Evolutionary conservation across 2,329 filamentous ascomycete genomes (phyloP).

Genomic region (Sclerotinia nivalis): DNA sequence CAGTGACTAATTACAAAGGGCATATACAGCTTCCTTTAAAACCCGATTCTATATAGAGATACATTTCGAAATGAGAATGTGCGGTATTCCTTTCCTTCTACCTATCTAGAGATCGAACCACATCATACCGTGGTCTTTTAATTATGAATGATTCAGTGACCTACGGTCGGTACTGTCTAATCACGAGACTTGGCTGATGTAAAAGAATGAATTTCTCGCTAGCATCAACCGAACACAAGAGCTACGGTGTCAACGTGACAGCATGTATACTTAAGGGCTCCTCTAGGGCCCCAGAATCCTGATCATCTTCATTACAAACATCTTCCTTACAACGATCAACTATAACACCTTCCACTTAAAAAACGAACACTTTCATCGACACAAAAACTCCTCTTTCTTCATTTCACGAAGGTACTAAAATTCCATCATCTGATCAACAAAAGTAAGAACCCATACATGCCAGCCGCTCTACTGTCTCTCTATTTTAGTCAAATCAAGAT

Average conservation of each 20-base stretch:
- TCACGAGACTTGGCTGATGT: background rate
- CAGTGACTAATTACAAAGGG: background rate
- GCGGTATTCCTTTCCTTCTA: background rate
- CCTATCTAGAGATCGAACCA: background rate
- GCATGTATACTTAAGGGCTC: background rate
- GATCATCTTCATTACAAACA: background rate
- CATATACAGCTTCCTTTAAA: background rate
- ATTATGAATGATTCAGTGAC: rapidly evolving
- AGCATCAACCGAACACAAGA: background rate
- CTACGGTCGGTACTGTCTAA: background rate
- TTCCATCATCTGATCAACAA: too few relatives aligned
- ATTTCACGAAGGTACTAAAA: background rate
- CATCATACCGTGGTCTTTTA: background rate
- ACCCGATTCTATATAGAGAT: background rate
- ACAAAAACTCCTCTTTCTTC: background rate
- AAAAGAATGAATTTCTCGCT: background rate
- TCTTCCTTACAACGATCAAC: background rate
- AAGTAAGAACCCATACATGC: background rate
- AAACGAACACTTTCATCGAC: background rate
- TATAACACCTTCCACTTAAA: background rate
- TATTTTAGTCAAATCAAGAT: background rate
- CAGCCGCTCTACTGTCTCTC: too few relatives aligned
- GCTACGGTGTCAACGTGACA: background rate
- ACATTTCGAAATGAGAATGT: too few relatives aligned
- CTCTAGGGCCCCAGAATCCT: background rate